Conservation (phyloP, 176 grass and related monocot genomes). For the Bromus sterilis region DNA sequence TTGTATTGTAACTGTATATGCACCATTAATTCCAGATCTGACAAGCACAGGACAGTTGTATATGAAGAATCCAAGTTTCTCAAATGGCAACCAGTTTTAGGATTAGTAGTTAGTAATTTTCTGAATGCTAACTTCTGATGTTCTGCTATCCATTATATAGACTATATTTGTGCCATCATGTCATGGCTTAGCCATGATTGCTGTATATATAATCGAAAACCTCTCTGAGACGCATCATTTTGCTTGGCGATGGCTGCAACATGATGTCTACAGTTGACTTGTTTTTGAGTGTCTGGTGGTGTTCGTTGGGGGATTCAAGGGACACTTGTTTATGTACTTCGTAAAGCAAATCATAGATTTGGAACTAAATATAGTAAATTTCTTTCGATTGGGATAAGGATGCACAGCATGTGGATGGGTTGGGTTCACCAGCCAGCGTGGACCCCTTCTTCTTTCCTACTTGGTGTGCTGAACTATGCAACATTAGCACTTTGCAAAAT, state of each 20-base stretch:
- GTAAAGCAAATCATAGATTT: background rate
- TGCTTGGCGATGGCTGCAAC: background rate
- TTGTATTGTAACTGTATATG: background rate
- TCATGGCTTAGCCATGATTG: background rate
- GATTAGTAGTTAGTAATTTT: background rate
- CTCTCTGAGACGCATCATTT: background rate
- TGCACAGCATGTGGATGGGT: background rate
- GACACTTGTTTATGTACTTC: background rate
- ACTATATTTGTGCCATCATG: background rate
- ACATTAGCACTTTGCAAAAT: too few species aligned
- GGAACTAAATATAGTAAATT: background rate
- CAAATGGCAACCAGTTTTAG: background rate
- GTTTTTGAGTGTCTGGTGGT: background rate
- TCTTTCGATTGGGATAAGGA: background rate
- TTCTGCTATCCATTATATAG: background rate
- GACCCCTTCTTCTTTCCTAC: too few species aligned
- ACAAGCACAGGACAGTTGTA: constrained; percentile 5
- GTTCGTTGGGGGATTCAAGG: background rate
- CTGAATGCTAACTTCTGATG: background rate
- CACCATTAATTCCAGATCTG: background rate
- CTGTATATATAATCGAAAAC: background rate
- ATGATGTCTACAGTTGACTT: background rate
- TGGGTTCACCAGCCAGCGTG: background rate
- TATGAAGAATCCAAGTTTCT: background rate
- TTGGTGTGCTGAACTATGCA: too few species aligned